Percentiles rank a stretch among this genome's conserved stretches.
phyloP scores from a whole-genome alignment of 345 rosid species.

The Abelmoschus esculentus region DNA sequence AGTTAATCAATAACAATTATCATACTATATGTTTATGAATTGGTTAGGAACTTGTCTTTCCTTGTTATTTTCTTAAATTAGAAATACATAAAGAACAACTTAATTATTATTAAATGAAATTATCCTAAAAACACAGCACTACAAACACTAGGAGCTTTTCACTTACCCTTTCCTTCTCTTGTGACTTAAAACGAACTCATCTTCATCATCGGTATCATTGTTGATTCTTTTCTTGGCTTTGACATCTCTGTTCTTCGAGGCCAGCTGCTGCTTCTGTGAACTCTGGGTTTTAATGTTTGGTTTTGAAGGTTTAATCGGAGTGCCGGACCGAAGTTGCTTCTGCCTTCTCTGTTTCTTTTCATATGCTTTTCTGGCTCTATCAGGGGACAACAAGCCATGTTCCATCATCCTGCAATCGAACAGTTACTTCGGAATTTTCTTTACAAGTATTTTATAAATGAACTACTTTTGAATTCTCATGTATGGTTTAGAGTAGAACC shows the following conservation, averaged over 20 bases:
- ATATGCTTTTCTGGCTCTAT: conserved; percentile 56
- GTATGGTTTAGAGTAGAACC: no score
- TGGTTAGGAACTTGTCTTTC: conserved; percentile 13
- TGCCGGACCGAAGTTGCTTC: conserved; percentile 64
- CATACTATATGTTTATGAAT: neutral
- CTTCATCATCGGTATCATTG: conserved; percentile 26
- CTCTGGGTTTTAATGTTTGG: conserved; percentile 48
- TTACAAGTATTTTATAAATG: neutral
- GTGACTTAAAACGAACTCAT: conserved; percentile 40
- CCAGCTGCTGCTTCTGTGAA: conserved; percentile 47
- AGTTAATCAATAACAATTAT: neutral
- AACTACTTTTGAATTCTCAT: no score
- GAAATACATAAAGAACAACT: conserved; percentile 26
- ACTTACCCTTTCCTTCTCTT: conserved; percentile 70
- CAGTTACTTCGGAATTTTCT: neutral
- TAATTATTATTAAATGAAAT: conserved; percentile 20
- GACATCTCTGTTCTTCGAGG: conserved; percentile 50
- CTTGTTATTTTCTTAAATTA: conserved; percentile 19
- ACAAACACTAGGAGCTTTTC: conserved; percentile 8
- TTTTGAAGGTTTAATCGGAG: conserved; percentile 48
- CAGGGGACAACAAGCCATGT: conserved; percentile 79
- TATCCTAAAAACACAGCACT: conserved; percentile 11
- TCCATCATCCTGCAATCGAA: conserved; percentile 80
- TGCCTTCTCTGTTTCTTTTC: conserved; percentile 87
- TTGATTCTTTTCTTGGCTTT: conserved; percentile 56